phyloP scores from a whole-genome alignment of 768 basidiomycete species.

The Plicaturopsis crispa region DNA sequence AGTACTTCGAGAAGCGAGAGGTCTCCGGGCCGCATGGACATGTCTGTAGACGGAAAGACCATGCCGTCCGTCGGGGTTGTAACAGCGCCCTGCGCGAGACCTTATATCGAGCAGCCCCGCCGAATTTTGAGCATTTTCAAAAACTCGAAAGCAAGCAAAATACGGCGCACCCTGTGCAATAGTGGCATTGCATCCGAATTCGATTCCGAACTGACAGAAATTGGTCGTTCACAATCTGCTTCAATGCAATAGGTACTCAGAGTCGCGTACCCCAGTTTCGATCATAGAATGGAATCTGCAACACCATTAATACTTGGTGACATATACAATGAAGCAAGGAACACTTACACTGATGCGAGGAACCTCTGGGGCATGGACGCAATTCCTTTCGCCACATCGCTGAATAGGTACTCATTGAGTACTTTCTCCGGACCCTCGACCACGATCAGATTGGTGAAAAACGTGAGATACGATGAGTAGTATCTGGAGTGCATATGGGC shows the following conservation, averaged over 20 bases:
- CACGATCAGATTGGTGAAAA: slow-evolving; percentile 18
- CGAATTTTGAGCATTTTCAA: neutral
- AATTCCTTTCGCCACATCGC: slow-evolving; percentile 1
- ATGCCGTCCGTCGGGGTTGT: slow-evolving; percentile 22
- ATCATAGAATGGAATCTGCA: slow-evolving; percentile 49
- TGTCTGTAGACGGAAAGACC: slow-evolving; percentile 21
- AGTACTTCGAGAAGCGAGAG: slow-evolving; percentile 43
- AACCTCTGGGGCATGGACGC: no score
- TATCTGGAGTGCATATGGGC: slow-evolving; percentile 8
- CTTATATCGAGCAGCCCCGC: slow-evolving; percentile 14
- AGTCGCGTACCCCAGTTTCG: slow-evolving; percentile 48
- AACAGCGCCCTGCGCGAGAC: slow-evolving; percentile 43
- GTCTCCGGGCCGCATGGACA: slow-evolving; percentile 3
- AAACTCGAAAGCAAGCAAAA: neutral
- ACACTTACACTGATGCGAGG: no score
- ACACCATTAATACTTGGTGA: no score
- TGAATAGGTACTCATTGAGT: slow-evolving; percentile 26
- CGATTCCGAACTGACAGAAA: slow-evolving; percentile 37
- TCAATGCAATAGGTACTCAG: neutral
- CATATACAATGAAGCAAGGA: no score
- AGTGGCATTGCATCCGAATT: slow-evolving; percentile 43
- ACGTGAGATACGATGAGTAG: slow-evolving; percentile 7
- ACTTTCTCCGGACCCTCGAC: slow-evolving; percentile 16
- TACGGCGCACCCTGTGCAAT: slow-evolving; percentile 35
- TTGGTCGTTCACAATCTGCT: neutral